Base-by-base conservation (phyloP, 345 rosid species). In the Eucalyptus pumila region DNA sequence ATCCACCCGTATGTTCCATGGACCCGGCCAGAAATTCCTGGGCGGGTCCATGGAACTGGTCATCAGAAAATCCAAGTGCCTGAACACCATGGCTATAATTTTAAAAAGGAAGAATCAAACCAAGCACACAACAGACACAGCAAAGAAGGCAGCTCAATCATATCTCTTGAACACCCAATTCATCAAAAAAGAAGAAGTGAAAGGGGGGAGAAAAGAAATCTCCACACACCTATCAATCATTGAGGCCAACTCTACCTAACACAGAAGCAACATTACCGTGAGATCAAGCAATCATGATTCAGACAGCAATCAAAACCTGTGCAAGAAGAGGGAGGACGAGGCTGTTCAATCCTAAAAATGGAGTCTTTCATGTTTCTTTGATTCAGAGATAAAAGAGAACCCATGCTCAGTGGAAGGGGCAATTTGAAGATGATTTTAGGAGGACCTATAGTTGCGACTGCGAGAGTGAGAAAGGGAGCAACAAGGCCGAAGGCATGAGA, bases 401-500 rank as follows among this genome's bases (percentile, higher is more conserved):
- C 30, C 1, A 24, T 56, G 62, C 62, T 56, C 62, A 0, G 13
- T 56, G 30, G 62, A 56, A 56, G 62, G 30, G 62, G 13, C 13
- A 26, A 56, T 56, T 56, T 56, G 0, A 56, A 56, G 62, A 10
- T 56, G 30, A 56, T 56, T 56, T 24, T 56, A 56, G 62, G 62
- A 56, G 62, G 62, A 56, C 30, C 62, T 56, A 56, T 11, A 56
- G 30, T 24, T 56, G 62, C 2, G 1, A 56, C 62, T 56, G 62
- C 62, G 0, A 56, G 30, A 27, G 69, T 30, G 69, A 62, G 69
- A 27, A 14, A 30, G 69, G 34, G 9, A 27, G 69, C 16, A 12
- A 27, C 0, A 0, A 62, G 69, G 0, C 62, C 30, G 0, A 30
- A 62, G 69, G 69, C 1, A 27, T 27, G 69, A 62, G 0, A 30